A percentile compares a stretch with the other conserved stretches of the same genome.
phyloP scores from a whole-genome alignment of 2,329 filamentous ascomycete genomes.

The Cucurbitaria berberidis region DNA sequence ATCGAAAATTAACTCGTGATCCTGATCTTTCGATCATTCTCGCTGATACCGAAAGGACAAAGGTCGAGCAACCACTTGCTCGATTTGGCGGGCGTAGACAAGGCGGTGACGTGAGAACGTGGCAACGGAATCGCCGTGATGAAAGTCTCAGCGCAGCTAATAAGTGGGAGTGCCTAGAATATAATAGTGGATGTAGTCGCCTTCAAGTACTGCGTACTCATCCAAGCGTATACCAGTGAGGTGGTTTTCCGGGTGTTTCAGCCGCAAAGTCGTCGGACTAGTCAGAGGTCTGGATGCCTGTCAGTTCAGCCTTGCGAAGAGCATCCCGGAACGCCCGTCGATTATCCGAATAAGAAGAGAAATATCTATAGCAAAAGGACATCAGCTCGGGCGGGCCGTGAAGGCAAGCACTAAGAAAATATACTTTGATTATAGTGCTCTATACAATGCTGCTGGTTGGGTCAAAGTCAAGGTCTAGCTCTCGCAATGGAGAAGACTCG shows the following conservation, averaged over 20 bases:
- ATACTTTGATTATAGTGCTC: background rate
- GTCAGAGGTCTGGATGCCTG: conserved; percentile 1
- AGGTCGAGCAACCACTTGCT: background rate
- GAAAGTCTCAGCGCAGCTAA: background rate
- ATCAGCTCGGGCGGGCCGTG: background rate
- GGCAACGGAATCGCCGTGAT: conserved; percentile 2
- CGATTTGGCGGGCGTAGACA: background rate
- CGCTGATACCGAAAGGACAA: background rate
- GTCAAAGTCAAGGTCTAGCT: background rate
- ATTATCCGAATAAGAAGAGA: background rate
- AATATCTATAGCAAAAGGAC: background rate
- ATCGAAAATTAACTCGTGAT: background rate
- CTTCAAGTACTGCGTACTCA: background rate
- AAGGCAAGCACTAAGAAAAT: background rate
- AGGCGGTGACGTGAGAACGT: background rate
- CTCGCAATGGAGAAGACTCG: background rate
- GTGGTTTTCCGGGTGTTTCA: conserved; percentile 1
- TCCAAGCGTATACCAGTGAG: conserved; percentile 1
- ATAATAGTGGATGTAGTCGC: background rate
- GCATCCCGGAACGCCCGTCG: background rate
- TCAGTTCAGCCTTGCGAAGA: conserved; percentile 2
- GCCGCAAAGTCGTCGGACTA: background rate
- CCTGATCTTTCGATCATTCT: background rate
- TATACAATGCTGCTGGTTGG: background rate
- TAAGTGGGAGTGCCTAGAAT: background rate